These are phyloP conservation scores for Starmerella stellata DNA, from an alignment of 805 yeast species.

Conservation along the genomic window DNA sequence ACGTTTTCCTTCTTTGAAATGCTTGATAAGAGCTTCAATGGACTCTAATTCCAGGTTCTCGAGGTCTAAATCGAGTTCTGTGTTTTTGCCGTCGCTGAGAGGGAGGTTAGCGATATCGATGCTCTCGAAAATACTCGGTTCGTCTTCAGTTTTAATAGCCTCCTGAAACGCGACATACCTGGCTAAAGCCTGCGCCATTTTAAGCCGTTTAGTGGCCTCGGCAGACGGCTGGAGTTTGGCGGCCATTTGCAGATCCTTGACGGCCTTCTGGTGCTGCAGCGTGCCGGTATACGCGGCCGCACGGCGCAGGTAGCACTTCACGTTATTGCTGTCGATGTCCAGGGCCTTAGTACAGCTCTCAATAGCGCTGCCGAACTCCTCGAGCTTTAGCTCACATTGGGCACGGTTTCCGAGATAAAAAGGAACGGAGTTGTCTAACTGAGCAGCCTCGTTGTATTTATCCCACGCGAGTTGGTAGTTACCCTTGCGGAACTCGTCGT, in stretches of 20 bases:
- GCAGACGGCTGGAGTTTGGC: slow-evolving; percentile 41
- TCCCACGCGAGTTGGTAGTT: slow-evolving; percentile 46
- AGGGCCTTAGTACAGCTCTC: slow-evolving; percentile 61
- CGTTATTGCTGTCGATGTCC: slow-evolving; percentile 42
- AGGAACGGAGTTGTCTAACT: slow-evolving; percentile 38
- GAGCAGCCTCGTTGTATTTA: slow-evolving; percentile 54
- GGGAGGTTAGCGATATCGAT: slow-evolving; percentile 21
- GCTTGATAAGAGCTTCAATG: slow-evolving; percentile 43
- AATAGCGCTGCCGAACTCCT: slow-evolving; percentile 71
- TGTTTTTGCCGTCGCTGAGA: slow-evolving; percentile 33
- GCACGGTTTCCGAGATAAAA: slow-evolving; percentile 73
- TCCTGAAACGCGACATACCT: slow-evolving; percentile 63
- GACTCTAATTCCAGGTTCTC: slow-evolving; percentile 37
- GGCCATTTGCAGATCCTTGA: slow-evolving; percentile 47
- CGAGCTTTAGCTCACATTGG: slow-evolving; percentile 70
- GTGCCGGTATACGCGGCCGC: slow-evolving; percentile 69
- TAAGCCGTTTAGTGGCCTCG: slow-evolving; percentile 43
- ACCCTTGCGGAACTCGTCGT: slow-evolving; percentile 41
- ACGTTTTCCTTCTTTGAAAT: slow-evolving; percentile 55
- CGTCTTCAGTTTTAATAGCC: slow-evolving; percentile 66
- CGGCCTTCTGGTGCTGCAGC: slow-evolving; percentile 56
- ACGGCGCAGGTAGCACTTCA: slow-evolving; percentile 72
- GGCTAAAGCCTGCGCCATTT: slow-evolving; percentile 45
- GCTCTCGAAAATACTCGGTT: slow-evolving; percentile 30
- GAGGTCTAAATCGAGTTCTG: slow-evolving; percentile 27